phyloP scores from a whole-genome alignment of 805 yeast species.

The Candida alai region DNA sequence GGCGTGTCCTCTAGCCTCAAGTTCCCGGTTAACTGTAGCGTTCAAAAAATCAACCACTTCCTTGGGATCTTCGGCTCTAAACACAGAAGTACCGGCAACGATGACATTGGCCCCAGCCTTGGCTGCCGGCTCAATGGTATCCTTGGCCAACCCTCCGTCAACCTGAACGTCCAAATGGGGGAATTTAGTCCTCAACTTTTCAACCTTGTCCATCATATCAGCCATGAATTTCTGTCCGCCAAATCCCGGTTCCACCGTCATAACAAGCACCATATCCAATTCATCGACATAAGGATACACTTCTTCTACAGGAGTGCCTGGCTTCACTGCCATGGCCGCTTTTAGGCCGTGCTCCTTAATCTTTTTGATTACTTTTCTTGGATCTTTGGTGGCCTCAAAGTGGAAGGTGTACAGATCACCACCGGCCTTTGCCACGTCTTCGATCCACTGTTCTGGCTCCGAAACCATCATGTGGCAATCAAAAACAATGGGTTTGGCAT shows the following conservation, averaged over 20 bases:
- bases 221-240: constrained; percentile 97
- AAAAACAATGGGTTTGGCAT: constrained; percentile 51
- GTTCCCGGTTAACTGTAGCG: constrained; percentile 49
- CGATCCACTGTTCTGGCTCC: constrained; percentile 90
- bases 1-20: constrained; percentile 48
- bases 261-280: constrained; percentile 91
- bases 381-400: constrained; percentile 84
- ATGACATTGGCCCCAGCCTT: constrained; percentile 96
- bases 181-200: constrained; percentile 61
- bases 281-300: constrained; percentile 69
- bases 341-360: constrained; percentile 81
- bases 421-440: constrained; percentile 86
- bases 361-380: constrained; percentile 64
- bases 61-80: constrained; percentile 75
- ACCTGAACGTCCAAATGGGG: constrained; percentile 89
- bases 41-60: constrained; percentile 71
- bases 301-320: constrained; percentile 84
- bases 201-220: constrained; percentile 95
- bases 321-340: constrained; percentile 93
- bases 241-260: constrained; percentile 99
- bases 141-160: constrained; percentile 92
- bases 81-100: constrained; percentile 95
- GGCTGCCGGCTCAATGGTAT: constrained; percentile 85
- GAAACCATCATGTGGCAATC: constrained; percentile 99
- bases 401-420: constrained; percentile 97